Evolutionary conservation across 2,329 filamentous ascomycete genomes (phyloP).

Genomic region (Atkinsonella texensis): DNA sequence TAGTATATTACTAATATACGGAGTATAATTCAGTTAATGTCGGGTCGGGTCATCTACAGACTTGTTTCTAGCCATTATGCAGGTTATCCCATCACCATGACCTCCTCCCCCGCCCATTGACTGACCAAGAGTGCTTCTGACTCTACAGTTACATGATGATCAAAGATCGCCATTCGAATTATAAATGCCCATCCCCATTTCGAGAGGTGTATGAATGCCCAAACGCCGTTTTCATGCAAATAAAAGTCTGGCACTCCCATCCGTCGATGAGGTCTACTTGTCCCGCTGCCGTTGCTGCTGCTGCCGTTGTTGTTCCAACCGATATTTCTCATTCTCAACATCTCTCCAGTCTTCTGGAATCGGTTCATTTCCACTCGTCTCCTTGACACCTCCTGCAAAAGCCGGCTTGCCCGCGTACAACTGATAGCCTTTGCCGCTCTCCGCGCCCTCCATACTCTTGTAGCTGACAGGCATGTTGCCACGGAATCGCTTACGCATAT

Average conservation of each 20-base stretch:
- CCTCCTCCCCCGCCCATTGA: too few species aligned
- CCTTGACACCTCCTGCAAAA: conserved; percentile 50
- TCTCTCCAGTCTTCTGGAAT: conserved; percentile 51
- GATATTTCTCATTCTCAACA: conserved; percentile 50
- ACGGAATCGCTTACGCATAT: conserved; percentile 97
- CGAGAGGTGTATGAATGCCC: not conserved
- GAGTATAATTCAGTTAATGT: too few species aligned
- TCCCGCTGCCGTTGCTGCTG: conserved; percentile 12
- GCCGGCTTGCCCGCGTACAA: conserved; percentile 69
- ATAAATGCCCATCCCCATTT: not conserved
- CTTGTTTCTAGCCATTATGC: too few species aligned
- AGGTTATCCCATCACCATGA: too few species aligned
- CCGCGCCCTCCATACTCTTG: conserved; percentile 39
- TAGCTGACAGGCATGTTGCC: conserved; percentile 79
- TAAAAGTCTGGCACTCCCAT: not conserved
- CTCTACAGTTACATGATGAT: not conserved
- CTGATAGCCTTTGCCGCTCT: conserved; percentile 51
- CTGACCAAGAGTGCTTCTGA: not conserved
- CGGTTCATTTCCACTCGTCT: conserved; percentile 56
- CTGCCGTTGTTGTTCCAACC: conserved; percentile 20
- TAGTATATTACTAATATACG: too few species aligned
- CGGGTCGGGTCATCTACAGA: too few species aligned
- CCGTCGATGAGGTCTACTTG: not conserved
- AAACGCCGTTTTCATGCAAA: conserved; percentile 1
- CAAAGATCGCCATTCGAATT: not conserved